A percentile compares a stretch with the other conserved stretches of the same genome.
phyloP scores from a whole-genome alignment of 2,329 filamentous ascomycete genomes.

The Fusarium nurragi region DNA sequence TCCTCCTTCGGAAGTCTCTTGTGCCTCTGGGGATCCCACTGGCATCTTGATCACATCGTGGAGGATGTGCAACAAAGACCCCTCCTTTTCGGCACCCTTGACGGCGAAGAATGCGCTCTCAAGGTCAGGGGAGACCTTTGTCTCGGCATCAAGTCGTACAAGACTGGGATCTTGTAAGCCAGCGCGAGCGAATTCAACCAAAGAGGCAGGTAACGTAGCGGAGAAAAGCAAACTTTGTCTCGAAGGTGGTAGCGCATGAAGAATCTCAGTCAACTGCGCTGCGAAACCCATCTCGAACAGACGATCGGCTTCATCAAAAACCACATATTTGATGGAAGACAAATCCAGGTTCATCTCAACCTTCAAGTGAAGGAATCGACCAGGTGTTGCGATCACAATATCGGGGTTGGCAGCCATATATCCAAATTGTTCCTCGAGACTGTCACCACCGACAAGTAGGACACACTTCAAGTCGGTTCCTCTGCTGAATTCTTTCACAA shows the following conservation, averaged over 20 bases:
- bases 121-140: slow-evolving; percentile 95
- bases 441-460: slow-evolving; percentile 92
- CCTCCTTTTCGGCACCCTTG: slow-evolving; percentile 94
- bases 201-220: slow-evolving; percentile 89
- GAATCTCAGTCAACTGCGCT: slow-evolving; percentile 89
- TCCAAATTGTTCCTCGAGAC: slow-evolving; percentile 92
- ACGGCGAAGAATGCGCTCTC: slow-evolving; percentile 94
- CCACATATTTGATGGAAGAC: slow-evolving; percentile 91
- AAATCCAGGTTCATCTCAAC: slow-evolving; percentile 95
- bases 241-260: slow-evolving; percentile 83
- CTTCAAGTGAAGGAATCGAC: slow-evolving; percentile 94
- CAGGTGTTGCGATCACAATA: slow-evolving; percentile 95
- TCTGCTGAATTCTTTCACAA: slow-evolving; percentile 91
- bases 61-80: slow-evolving; percentile 86
- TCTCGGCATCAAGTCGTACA: slow-evolving; percentile 90
- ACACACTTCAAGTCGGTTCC: slow-evolving; percentile 94
- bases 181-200: slow-evolving; percentile 95
- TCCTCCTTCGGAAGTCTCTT: slow-evolving; percentile 54
- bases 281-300: slow-evolving; percentile 99
- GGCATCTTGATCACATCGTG: slow-evolving; percentile 95
- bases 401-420: slow-evolving; percentile 95
- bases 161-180: slow-evolving; percentile 92
- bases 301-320: slow-evolving; percentile 97
- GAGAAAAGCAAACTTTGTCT: slow-evolving; percentile 95
- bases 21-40: slow-evolving; percentile 66